These are phyloP conservation scores for Leucocoprinus leucothites DNA, from an alignment of 768 basidiomycete species.

Conservation along the genomic window DNA sequence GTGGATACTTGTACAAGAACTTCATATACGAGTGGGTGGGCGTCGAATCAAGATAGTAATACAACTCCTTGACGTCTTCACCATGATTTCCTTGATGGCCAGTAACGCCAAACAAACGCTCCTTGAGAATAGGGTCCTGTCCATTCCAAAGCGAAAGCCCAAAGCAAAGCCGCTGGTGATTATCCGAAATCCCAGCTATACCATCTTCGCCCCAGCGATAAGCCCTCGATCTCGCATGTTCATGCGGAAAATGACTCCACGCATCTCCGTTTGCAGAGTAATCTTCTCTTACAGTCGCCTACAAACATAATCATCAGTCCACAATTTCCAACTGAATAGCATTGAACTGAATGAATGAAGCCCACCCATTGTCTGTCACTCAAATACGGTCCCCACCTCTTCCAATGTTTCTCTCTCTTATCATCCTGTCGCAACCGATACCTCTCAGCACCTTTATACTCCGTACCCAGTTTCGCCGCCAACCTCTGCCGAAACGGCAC, in stretches of 20 bases:
- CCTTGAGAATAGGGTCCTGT: slow-evolving; percentile 91
- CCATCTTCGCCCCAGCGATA: slow-evolving; percentile 99
- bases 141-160: slow-evolving; percentile 93
- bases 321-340: slow-evolving; percentile 3
- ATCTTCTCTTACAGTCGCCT: slow-evolving; percentile 99
- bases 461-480: slow-evolving; percentile 54
- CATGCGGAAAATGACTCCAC: slow-evolving; percentile 94
- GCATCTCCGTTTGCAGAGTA: slow-evolving; percentile 96
- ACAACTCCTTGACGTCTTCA: slow-evolving; percentile 98
- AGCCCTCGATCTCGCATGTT: slow-evolving; percentile 87
- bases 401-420: slow-evolving; percentile 86
- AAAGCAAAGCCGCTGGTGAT: slow-evolving; percentile 92
- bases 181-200: slow-evolving; percentile 95
- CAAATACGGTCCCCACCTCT: slow-evolving; percentile 98
- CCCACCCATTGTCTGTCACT: slow-evolving; percentile 96
- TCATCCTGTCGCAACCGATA: slow-evolving; percentile 84
- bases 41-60: slow-evolving; percentile 98
- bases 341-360: slow-evolving; percentile 9
- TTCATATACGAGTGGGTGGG: slow-evolving; percentile 99
- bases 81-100: slow-evolving; percentile 99
- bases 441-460: slow-evolving; percentile 82
- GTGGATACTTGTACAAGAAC: slow-evolving; percentile 98
- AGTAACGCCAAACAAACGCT: slow-evolving; percentile 93
- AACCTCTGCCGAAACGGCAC: slow-evolving; percentile 62
- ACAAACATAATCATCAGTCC: slow-evolving; percentile 15